phyloP scores from a whole-genome alignment of 2,329 filamentous ascomycete genomes.

The Albifimbria verrucaria region DNA sequence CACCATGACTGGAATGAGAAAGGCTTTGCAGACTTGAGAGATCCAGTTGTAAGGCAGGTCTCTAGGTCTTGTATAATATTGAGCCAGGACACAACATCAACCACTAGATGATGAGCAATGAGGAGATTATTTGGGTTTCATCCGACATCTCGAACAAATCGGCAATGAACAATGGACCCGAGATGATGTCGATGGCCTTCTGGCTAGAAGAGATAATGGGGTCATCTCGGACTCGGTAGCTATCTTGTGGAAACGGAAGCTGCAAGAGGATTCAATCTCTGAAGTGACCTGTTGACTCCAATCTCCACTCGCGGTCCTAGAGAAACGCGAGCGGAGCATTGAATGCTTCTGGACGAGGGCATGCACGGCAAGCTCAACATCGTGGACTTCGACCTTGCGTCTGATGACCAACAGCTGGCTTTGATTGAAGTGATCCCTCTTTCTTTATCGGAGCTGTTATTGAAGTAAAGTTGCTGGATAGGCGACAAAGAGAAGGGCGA shows the following conservation, averaged over 20 bases:
- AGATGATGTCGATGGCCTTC: neutral
- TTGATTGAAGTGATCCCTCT: conserved; percentile 40
- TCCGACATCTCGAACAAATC: conserved; percentile 6
- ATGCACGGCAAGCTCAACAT: conserved; percentile 17
- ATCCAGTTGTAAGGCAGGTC: conserved; percentile 24
- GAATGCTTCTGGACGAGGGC: conserved; percentile 25
- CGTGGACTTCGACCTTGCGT: conserved; percentile 4
- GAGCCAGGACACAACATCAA: conserved; percentile 45
- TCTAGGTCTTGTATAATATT: conserved; percentile 42
- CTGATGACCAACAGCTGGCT: conserved; percentile 35
- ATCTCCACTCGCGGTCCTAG: neutral
- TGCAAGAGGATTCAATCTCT: conserved; percentile 13
- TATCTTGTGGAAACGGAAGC: conserved; percentile 11
- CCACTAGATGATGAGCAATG: conserved; percentile 32
- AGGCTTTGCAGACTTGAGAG: conserved; percentile 9
- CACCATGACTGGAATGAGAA: conserved; percentile 37
- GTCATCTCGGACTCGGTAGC: conserved; percentile 6
- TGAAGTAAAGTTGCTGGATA: conserved; percentile 41
- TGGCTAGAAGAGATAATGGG: conserved; percentile 5
- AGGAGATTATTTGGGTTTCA: conserved; percentile 20
- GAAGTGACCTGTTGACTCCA: conserved; percentile 22
- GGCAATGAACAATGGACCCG: conserved; percentile 3
- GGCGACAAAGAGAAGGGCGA: conserved; percentile 38
- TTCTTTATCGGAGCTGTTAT: conserved; percentile 19
- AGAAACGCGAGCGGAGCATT: conserved; percentile 34